phyloP scores from a whole-genome alignment of 768 basidiomycete species.

The Psilocybe azurescens region DNA sequence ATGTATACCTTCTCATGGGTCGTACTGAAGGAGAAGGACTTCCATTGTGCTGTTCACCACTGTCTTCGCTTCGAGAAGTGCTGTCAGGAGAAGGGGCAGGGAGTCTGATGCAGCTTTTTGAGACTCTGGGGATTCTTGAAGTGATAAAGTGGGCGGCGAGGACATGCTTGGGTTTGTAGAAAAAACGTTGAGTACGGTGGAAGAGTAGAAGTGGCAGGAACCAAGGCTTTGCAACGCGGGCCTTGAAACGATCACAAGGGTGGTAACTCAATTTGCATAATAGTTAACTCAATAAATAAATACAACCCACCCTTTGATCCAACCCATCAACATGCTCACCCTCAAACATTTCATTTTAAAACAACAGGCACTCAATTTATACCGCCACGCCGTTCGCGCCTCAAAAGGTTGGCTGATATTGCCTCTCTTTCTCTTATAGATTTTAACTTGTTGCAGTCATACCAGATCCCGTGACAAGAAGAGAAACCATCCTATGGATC shows the following conservation, averaged over 20 bases:
- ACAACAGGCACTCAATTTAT: slow-evolving; percentile 63
- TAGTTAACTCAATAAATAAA: slow-evolving; percentile 16
- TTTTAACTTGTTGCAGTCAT: slow-evolving; percentile 43
- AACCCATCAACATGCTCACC: slow-evolving; percentile 39
- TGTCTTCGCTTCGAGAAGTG: slow-evolving; percentile 23
- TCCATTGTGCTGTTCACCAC: slow-evolving; percentile 26
- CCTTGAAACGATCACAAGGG: slow-evolving; percentile 43
- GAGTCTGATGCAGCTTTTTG: slow-evolving; percentile 20
- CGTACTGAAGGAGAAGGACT: slow-evolving; percentile 37
- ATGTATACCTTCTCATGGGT: slow-evolving; percentile 70
- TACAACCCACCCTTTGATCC: slow-evolving; percentile 18
- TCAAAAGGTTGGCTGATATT: slow-evolving; percentile 56
- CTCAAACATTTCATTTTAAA: slow-evolving; percentile 81
- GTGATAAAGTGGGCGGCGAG: slow-evolving; percentile 16
- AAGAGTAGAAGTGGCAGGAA: slow-evolving; percentile 24
- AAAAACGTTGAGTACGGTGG: slow-evolving; percentile 21
- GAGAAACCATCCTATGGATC: slow-evolving; percentile 76
- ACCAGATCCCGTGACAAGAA: slow-evolving; percentile 60
- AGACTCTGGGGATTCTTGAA: slow-evolving; percentile 9
- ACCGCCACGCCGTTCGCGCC: slow-evolving; percentile 71
- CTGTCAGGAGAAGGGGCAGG: slow-evolving; percentile 22
- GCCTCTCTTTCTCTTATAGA: slow-evolving; percentile 10
- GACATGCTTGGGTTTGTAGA: slow-evolving; percentile 22
- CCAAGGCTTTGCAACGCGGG: slow-evolving; percentile 35
- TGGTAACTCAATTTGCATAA: slow-evolving; percentile 28